These are phyloP conservation scores for Retiboletus flavoniger DNA, from an alignment of 1,284 basidiomycete genomes.

Conservation along the genomic window DNA sequence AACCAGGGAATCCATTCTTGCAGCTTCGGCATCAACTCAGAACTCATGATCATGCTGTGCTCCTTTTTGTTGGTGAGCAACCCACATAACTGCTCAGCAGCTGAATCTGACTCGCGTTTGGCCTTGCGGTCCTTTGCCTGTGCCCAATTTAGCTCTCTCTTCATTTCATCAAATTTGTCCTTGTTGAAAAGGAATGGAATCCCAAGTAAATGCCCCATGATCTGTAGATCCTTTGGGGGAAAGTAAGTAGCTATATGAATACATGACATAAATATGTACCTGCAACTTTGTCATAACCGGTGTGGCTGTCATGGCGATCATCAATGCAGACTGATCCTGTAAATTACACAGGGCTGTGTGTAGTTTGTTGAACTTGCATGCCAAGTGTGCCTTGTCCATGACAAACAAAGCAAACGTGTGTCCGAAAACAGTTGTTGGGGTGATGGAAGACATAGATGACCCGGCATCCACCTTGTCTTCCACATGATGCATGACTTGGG, in stretches of 20 bases:
- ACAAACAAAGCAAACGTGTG: neutral
- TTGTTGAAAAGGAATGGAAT: too few relatives aligned
- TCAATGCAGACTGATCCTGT: neutral
- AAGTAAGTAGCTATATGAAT: neutral
- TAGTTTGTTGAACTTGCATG: neutral
- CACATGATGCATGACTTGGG: neutral
- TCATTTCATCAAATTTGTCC: neutral
- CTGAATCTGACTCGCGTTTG: neutral
- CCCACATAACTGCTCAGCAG: neutral
- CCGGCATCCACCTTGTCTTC: neutral
- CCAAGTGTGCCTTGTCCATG: neutral
- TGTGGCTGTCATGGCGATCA: conserved; percentile 1
- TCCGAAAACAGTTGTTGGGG: neutral
- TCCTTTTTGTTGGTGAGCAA: neutral
- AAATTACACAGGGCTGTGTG: neutral
- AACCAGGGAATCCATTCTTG: neutral
- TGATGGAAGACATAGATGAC: neutral
- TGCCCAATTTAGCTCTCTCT: neutral
- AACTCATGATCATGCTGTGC: neutral
- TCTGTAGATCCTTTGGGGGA: neutral
- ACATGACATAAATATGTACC: neutral
- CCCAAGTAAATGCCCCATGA: neutral
- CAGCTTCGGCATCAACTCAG: neutral
- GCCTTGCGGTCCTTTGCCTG: conserved; percentile 1
- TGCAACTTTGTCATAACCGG: conserved; percentile 5